Percentiles rank a stretch among this genome's conserved stretches.
Evolutionary conservation across 805 yeast genomes (phyloP).

Genomic region (Candida ponderosae): DNA sequence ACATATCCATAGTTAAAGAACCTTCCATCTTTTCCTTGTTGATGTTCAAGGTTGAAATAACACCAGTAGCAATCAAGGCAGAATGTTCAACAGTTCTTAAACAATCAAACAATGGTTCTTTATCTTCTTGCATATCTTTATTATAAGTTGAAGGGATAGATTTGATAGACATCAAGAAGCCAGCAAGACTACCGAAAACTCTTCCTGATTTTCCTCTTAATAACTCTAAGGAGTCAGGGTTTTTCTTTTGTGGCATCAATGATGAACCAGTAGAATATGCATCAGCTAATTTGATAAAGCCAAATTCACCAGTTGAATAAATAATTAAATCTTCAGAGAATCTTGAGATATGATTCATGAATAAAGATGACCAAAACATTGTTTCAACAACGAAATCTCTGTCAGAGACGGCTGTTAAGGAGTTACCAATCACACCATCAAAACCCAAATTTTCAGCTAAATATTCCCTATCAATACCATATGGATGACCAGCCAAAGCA

Average conservation of each 20-base stretch:
- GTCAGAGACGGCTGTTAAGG: slow-evolving; percentile 94
- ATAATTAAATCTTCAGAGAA: slow-evolving; percentile 92
- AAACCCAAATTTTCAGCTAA: slow-evolving; percentile 78
- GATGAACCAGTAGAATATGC: slow-evolving; percentile 99
- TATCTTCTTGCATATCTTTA: slow-evolving; percentile 98
- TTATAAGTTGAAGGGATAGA: slow-evolving; percentile 98
- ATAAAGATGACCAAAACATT: slow-evolving; percentile 89
- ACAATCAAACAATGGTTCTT: slow-evolving; percentile 95
- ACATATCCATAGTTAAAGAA: slow-evolving; percentile 97
- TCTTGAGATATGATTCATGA: slow-evolving; percentile 93
- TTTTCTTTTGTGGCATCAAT: slow-evolving; percentile 98
- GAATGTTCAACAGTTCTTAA: slow-evolving; percentile 91
- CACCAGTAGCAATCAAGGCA: slow-evolving; percentile 91
- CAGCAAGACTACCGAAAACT: slow-evolving; percentile 90
- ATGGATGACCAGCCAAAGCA: slow-evolving; percentile 98
- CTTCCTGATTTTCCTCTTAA: slow-evolving; percentile 97
- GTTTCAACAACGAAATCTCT: slow-evolving; percentile 96
- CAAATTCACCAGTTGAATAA: slow-evolving; percentile 96
- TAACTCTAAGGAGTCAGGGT: slow-evolving; percentile 93
- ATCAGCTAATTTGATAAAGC: slow-evolving; percentile 87
- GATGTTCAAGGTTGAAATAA: slow-evolving; percentile 76
- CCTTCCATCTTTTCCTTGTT: slow-evolving; percentile 70
- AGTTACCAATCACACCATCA: slow-evolving; percentile 84
- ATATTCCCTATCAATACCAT: slow-evolving; percentile 94
- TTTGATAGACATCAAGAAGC: slow-evolving; percentile 92